These are phyloP conservation scores for Acorus gramineus DNA, from an alignment of 106 monocot species.

Conservation along the genomic window DNA sequence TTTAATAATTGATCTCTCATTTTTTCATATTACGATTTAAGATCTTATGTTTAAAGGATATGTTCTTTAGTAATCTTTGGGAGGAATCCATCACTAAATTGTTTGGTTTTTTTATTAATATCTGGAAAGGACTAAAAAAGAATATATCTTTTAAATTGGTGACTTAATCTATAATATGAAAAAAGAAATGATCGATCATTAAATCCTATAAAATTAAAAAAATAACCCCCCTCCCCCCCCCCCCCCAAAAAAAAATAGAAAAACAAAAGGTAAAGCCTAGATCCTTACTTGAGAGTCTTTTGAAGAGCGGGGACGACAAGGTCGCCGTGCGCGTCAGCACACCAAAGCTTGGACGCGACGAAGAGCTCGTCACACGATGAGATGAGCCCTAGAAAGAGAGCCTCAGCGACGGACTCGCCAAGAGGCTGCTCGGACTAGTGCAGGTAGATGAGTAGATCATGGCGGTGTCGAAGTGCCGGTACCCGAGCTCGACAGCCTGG, in stretches of 20 bases:
- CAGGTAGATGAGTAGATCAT: too few species aligned
- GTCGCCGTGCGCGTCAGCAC: constrained; percentile 1
- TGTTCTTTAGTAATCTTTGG: too few species aligned
- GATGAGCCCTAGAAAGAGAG: constrained; percentile 10
- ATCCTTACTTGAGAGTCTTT: constrained; percentile 12
- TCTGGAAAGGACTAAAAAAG: too few species aligned
- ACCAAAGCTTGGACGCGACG: constrained; percentile 25
- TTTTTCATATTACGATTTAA: too few species aligned
- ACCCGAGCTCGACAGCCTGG: constrained; percentile 26
- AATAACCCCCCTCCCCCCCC: too few species aligned
- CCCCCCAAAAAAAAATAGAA: too few species aligned
- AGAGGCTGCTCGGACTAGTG: constrained; percentile 21
- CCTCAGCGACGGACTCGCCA: constrained; percentile 13
- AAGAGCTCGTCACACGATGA: constrained; percentile 22
- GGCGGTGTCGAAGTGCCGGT: constrained; percentile 47
- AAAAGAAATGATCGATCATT: too few species aligned
- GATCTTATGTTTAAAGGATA: too few species aligned
- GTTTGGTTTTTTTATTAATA: too few species aligned
- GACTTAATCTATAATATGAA: neutral
- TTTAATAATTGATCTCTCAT: too few species aligned
- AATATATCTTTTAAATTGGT: too few species aligned
- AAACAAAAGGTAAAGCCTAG: neutral
- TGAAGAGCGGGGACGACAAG: constrained; percentile 24
- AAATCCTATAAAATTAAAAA: neutral
- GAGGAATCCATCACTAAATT: too few species aligned